A percentile compares a stretch with the other conserved stretches of the same genome.
Conservation (phyloP, 2,329 filamentous ascomycete genomes). For the Scytalidium sp. region DNA sequence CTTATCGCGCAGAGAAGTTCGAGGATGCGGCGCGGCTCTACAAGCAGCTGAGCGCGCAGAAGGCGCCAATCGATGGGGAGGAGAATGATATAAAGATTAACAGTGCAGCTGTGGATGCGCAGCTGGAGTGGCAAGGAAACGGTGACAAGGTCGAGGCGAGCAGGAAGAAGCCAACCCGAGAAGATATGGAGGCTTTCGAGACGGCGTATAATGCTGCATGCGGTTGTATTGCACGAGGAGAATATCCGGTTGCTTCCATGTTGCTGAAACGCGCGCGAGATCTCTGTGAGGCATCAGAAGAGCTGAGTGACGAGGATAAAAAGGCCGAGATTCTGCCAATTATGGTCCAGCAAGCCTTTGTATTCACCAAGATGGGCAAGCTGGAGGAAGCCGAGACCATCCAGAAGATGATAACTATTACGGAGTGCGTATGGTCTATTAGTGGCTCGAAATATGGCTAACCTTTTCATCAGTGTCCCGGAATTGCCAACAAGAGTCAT, state of each 20-base stretch:
- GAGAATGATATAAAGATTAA: conserved; percentile 78
- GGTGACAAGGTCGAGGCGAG: conserved; percentile 23
- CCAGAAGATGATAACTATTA: conserved; percentile 57
- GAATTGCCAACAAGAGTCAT: conserved; percentile 66
- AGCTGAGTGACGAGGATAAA: conserved; percentile 72
- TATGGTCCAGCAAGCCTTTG: conserved; percentile 71
- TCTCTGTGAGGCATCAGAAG: conserved; percentile 71
- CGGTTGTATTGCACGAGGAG: conserved; percentile 65
- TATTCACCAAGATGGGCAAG: conserved; percentile 65
- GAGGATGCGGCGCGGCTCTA: conserved; percentile 64
- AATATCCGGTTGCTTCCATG: conserved; percentile 60
- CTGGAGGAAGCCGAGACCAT: conserved; percentile 61
- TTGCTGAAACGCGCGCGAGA: conserved; percentile 68
- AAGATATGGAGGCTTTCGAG: conserved; percentile 74
- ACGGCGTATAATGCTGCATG: conserved; percentile 80
- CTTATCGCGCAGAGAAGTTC: conserved; percentile 75
- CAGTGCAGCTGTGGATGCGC: conserved; percentile 66
- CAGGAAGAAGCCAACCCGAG: conserved; percentile 50
- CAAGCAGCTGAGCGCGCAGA: conserved; percentile 47
- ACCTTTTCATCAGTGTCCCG: conserved; percentile 48
- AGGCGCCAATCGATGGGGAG: conserved; percentile 51
- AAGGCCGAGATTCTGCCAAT: conserved; percentile 72
- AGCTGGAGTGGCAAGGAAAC: conserved; percentile 65
- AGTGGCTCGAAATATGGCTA: conserved; percentile 17
- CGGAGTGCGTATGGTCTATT: conserved; percentile 49